Conservation (phyloP, 2,329 filamentous ascomycete species). For the Pyrenochaeta sp. region DNA sequence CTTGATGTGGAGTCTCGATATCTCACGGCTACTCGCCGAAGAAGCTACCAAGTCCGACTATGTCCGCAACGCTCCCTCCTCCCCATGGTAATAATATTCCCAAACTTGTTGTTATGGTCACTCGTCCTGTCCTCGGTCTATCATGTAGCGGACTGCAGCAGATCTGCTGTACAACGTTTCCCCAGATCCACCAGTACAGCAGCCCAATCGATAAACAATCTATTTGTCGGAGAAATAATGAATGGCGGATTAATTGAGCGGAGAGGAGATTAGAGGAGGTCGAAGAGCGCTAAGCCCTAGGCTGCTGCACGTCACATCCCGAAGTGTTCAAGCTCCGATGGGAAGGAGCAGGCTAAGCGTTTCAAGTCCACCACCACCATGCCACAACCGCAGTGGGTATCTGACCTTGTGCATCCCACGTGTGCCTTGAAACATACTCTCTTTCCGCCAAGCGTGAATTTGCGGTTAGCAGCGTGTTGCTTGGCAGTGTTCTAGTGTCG, state of each 20-base stretch:
- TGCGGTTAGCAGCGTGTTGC: conserved; percentile 3
- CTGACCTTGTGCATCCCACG: conserved; percentile 1
- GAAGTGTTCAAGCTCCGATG: conserved; percentile 7
- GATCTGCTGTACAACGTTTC: neutral
- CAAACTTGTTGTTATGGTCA: neutral
- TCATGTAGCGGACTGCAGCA: no score
- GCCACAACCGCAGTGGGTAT: neutral
- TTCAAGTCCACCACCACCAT: conserved; percentile 14
- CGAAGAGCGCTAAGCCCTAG: conserved; percentile 20
- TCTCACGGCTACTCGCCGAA: neutral
- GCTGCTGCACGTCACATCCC: conserved; percentile 5
- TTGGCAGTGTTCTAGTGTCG: conserved; percentile 10
- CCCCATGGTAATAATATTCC: neutral
- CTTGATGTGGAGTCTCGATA: neutral
- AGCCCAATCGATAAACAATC: neutral
- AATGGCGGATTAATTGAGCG: conserved; percentile 16
- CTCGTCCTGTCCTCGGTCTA: neutral
- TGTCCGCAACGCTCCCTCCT: neutral
- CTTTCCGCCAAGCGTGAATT: conserved; percentile 6
- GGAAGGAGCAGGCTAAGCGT: conserved; percentile 16
- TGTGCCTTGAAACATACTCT: conserved; percentile 3
- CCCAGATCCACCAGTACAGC: neutral
- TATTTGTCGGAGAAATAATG: conserved; percentile 12
- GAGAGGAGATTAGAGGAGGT: conserved; percentile 5
- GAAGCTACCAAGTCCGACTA: no score